Evolutionary conservation across 352 stramenopile genomes (phyloP), one percentile per base, ranked within the genome.

Genomic region (Phytophthora niederhauseri): DNA sequence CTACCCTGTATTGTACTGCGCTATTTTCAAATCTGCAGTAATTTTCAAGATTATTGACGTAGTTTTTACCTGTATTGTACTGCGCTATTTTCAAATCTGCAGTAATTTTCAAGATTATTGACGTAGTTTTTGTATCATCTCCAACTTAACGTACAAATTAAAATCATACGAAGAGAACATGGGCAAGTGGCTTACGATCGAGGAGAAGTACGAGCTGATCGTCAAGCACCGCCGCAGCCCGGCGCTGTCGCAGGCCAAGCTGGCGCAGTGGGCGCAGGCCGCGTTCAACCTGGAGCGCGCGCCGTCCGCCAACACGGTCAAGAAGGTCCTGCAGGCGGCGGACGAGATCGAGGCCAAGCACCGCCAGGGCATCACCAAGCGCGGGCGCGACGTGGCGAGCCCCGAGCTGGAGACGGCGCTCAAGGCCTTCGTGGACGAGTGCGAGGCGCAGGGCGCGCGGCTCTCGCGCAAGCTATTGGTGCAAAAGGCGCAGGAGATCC

Each of bases 191-290:
- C 22, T 75, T 14, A 75, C 68, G 2, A 43, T 75, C 15, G 68
- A 67, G 61, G 56, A 75, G 68, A 75, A 75, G 61, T 64, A 57
- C 36, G 50, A 66, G 52, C 45, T 75, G 38, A 61, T 75, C 41
- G 20, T 61, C 49, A 70, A 75, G 68, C 56, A 75, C 49, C 68
- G 57, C 6, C 50, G 63, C 43, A 63, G 59, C 41, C 56, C 61
- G 7, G 26, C 28, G 56, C 51, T 71, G 49, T 71, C 61, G 17
- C 68, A 75, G n/a, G 43, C 41, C 28, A 70, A 75, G 57, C 68
- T 75, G 61, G 68, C 61, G 2, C 43, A 56, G 15, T 71, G 61
- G 68, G 68, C 68, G 2, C 30, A 34, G 6, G 57, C 61, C 5
- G 57, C 61, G 19, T 75, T 75, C 57, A 75, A 75, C 24, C 22